phyloP scores from a whole-genome alignment of 345 rosid genomes.

The Eucalyptus marginata region DNA sequence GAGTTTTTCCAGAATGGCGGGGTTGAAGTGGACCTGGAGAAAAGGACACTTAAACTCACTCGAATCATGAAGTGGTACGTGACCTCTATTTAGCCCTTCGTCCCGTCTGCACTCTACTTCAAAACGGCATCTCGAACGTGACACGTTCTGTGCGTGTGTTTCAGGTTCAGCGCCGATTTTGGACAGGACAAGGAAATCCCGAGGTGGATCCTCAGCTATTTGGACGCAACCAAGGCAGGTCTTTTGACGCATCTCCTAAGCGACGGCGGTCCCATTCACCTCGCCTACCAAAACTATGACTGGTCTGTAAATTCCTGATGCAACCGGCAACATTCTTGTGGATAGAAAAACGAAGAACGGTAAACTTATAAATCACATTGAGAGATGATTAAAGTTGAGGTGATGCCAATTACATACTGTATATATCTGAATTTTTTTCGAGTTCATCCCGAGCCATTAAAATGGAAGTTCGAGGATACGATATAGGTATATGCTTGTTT shows the following conservation, averaged over 20 bases:
- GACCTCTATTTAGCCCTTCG: neutral
- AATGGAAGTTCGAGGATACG: neutral
- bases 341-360: neutral
- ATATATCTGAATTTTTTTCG: neutral
- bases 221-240: constrained; percentile 65
- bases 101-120: neutral
- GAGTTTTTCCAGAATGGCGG: constrained; percentile 63
- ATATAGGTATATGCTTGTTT: neutral
- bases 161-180: constrained; percentile 69
- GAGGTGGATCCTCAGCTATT: constrained; percentile 57
- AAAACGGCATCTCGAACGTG: neutral
- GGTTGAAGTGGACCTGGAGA: constrained; percentile 47
- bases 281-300: constrained; percentile 63
- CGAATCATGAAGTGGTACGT: constrained; percentile 66
- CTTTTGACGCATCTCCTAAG: constrained; percentile 60
- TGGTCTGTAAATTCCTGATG: constrained; percentile 62
- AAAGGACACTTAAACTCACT: constrained; percentile 49
- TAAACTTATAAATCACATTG: neutral
- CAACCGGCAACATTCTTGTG: neutral
- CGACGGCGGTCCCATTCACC: constrained; percentile 52
- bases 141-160: neutral
- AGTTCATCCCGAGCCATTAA: neutral
- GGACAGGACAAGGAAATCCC: constrained; percentile 56
- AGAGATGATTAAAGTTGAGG: neutral
- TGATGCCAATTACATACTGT: neutral